Evolutionary conservation across 1,284 basidiomycete genomes (phyloP).

Genomic region (Takashimella tepidaria): DNA sequence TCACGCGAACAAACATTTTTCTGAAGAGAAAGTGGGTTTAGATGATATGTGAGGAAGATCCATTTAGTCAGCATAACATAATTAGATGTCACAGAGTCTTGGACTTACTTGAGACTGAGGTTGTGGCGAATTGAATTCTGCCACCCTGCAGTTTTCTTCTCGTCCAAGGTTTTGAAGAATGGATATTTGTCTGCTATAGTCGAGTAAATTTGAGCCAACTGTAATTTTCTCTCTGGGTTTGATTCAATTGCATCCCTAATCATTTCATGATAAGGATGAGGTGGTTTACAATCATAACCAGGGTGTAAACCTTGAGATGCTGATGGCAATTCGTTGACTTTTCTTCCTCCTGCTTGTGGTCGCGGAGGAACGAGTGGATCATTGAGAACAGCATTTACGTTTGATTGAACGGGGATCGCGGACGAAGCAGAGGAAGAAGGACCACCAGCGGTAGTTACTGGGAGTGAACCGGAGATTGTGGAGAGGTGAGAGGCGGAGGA

Average conservation of each 20-base stretch:
- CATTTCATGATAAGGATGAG: conserved; percentile 47
- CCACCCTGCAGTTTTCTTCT: conserved; percentile 47
- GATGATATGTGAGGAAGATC: background rate
- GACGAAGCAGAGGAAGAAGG: background rate
- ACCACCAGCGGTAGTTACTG: background rate
- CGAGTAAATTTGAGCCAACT: conserved; percentile 45
- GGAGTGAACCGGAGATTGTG: conserved; percentile 19
- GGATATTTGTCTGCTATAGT: conserved; percentile 46
- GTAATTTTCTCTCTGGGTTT: conserved; percentile 40
- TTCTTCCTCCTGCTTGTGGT: conserved; percentile 16
- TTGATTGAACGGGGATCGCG: background rate
- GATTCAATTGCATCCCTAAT: conserved; percentile 46
- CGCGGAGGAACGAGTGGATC: background rate
- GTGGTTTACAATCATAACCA: conserved; percentile 45
- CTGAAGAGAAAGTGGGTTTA: conserved; percentile 17
- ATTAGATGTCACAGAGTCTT: background rate
- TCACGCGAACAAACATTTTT: conserved; percentile 48
- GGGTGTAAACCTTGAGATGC: conserved; percentile 35
- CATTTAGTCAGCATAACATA: background rate
- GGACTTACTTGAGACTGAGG: conserved; percentile 44
- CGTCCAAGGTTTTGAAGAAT: conserved; percentile 47
- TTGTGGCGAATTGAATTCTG: conserved; percentile 48
- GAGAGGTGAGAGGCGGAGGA: conserved; percentile 29
- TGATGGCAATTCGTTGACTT: conserved; percentile 38
- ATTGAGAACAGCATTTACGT: background rate